Base-by-base conservation (phyloP, 2,329 filamentous ascomycete species). In the Exophiala aquamarina region DNA sequence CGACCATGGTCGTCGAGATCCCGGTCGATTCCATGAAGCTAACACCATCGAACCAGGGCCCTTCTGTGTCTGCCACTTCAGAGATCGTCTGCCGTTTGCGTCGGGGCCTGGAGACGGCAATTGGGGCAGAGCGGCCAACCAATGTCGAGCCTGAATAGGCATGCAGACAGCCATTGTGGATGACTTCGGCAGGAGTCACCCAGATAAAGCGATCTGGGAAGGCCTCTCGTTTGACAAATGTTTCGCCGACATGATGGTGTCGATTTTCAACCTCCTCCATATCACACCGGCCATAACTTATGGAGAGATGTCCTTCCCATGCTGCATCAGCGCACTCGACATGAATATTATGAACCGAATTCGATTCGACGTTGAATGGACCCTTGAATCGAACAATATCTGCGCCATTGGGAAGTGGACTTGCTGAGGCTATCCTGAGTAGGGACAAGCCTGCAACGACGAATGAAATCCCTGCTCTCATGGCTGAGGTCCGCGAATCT, bases 261-360 rank as follows among this genome's bases (percentile, higher is more conserved):
- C 60, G 61, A n/a, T 72, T 57, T 3, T 59, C 49, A 7, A 60
- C 49, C 7, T 59, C 49, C 15, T 53, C 37, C 50, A 72, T 67
- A 35, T 67, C 59, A 50, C 74, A 77, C 34, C 66, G 57, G 1
- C 73, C 75, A 52, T 76, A 73, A 5, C 74, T 66, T 18, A 76
- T 54, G 2, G 64, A 63, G 7, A 76, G 47, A 13, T 71, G 61
- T 5, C 73, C 74, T 45, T 74, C 69, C 21, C 73, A 69, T 15
- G 11, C 7, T 18, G 63, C 61, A 14, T 65, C 60, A 31, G 64
- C 63, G 50, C 71, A 76, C 4, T 61, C 65, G 15, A 78, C 61
- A 34, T 76, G 68, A 21, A 78, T 63, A 55, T 78, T 78, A 56
- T 78, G 73, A 49, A 78, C 55, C 0, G 69, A 71, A 47, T 69